Base-by-base conservation (phyloP, 2,329 filamentous ascomycete species). In the Trichoderma brevicompactum region DNA sequence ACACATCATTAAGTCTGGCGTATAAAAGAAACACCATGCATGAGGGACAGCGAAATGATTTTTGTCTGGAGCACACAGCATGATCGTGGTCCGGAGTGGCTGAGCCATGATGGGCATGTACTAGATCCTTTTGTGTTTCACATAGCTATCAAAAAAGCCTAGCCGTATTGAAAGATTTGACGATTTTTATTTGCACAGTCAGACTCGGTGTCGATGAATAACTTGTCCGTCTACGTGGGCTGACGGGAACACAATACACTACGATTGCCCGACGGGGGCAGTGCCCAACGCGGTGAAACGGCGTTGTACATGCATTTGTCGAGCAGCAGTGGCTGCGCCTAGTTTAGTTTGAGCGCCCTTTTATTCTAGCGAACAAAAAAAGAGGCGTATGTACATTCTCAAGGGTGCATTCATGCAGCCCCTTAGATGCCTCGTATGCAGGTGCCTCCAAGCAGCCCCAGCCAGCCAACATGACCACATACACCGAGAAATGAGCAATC, bases 401-500 rank as follows among this genome's bases (percentile, higher is more conserved):
- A 54, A 9, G 17, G 52, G 28, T 32, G 36, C 52, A 28, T 54
- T 12, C 52, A 28, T 54, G 52, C 52, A 54, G 36, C 41, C 40
- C 59, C 13, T 23, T 38, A 23, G 48, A 63, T n/a, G 48, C 55
- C 15, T 36, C n/a, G 19, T 38, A 10, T 40, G 55, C 55, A 59
- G 32, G 43, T 13, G 4, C 32, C 34, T 53, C 12, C 15, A 15
- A 36, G 23, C 15, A 40, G 4, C 10, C 23, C 23, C 12, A 46
- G 60, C 60, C 60, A 63, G 28, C 54, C 40, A 63, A 53, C 3
- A 2, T 28, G 23, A 44, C 28, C n/a, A 63, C 38, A 53, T 38
- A 46, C 60, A 63, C 60, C 60, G 60, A 63, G 32, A 63, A 63
- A 46, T 41, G 56, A 34, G 3, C 34, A 60, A n/a, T 28, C 19